Evolutionary conservation across 768 basidiomycete species (phyloP), one percentile per base, ranked within the genome.

Genomic region (Daedaleopsis sinensis): DNA sequence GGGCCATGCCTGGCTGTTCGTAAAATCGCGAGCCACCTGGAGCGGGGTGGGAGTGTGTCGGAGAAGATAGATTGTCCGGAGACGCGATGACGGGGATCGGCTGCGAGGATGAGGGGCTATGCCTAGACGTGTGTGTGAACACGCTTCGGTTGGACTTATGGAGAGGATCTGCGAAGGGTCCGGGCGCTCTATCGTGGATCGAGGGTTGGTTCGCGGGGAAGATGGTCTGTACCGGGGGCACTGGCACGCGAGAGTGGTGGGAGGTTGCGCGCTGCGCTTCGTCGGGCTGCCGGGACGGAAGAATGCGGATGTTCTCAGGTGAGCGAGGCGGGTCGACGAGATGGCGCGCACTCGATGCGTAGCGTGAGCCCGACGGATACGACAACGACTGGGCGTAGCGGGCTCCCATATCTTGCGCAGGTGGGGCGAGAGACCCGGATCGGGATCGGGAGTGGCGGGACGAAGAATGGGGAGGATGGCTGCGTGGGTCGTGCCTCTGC

Each of bases 11-110:
- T 66, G 64, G 64, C 19, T 63, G 50, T 42, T 65, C 68, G 24
- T 53, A 58, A 42, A 59, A 66, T 9, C 62, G 65, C 21, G 65
- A 64, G 16, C 64, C 63, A 24, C 66, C 65, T 63, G 78, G 67
- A 68, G 76, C 69, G 8, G 76, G 69, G 18, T 71, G 61, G 21
- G 77, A 79, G 52, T 78, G 80, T 5, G 79, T 77, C 38, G 77
- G 79, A 2, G 79, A 73, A 57, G 79, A 32, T 32, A 32, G 74
- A 38, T 68, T 58, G 56, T 76, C 64, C 59, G 62, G 59, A 3
- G 68, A 69, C 58, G 46, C 63, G 58, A 46, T 57, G 55, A 47
- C 61, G 39, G 46, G 52, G 42, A 21, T 67, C 59, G 52, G 55
- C 23, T 74, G 68, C 24, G 52, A 67, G 18, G 71, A 64, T 23